phyloP scores from a whole-genome alignment of 2,329 filamentous ascomycete genomes.

The Aspergillus fructus region DNA sequence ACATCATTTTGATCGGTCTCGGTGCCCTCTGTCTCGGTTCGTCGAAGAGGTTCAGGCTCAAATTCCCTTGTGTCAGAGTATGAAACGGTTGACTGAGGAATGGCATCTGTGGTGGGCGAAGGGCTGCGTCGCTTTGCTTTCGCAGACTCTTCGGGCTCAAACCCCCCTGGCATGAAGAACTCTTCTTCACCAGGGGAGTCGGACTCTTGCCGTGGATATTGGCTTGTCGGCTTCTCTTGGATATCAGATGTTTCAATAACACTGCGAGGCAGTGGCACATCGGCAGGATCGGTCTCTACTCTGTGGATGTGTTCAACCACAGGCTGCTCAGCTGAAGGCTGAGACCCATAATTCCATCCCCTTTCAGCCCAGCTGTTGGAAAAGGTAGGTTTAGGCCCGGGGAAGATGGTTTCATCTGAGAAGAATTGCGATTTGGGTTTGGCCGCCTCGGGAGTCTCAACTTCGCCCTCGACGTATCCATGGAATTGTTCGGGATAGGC shows the following conservation, averaged over 20 bases:
- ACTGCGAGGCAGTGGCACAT: not conserved
- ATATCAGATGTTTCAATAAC: not conserved
- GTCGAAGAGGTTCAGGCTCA: constrained; percentile 16
- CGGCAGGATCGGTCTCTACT: not conserved
- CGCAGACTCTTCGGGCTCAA: constrained; percentile 21
- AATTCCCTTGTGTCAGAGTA: constrained; percentile 5
- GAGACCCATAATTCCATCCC: constrained; percentile 15
- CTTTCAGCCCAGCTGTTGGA: not conserved
- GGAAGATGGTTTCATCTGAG: constrained; percentile 19
- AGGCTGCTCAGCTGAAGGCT: not conserved
- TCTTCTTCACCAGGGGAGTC: constrained; percentile 23
- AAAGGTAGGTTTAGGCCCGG: constrained; percentile 21
- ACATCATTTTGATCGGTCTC: constrained; percentile 24
- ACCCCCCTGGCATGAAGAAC: constrained; percentile 34
- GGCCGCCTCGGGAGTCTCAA: constrained; percentile 39
- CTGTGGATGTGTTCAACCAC: not conserved
- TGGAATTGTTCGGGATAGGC: constrained; percentile 41
- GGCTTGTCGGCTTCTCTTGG: constrained; percentile 22
- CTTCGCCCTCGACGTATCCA: constrained; percentile 52
- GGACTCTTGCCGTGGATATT: constrained; percentile 2
- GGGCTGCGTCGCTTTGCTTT: not conserved
- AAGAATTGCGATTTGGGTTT: constrained; percentile 10
- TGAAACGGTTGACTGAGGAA: constrained; percentile 18
- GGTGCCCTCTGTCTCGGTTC: constrained; percentile 16
- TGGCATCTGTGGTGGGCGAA: not conserved